phyloP scores from a whole-genome alignment of 2,329 filamentous ascomycete genomes.

The Verticillium dahliae region DNA sequence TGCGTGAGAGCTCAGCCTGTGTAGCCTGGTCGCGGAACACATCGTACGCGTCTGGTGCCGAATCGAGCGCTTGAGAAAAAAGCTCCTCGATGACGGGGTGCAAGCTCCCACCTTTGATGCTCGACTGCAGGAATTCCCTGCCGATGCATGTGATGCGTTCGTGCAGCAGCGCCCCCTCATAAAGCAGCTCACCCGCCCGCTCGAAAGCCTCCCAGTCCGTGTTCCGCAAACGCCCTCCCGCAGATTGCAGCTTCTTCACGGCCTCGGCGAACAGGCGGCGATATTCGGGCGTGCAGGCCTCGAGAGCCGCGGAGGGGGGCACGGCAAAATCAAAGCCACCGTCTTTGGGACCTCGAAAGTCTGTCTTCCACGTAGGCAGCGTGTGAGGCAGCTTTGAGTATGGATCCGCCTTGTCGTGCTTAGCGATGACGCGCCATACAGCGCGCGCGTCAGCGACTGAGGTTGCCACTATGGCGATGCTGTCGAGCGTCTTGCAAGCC shows the following conservation, averaged over 20 bases:
- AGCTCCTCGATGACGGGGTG: slow-evolving; percentile 32
- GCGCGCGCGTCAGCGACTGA: slow-evolving; percentile 38
- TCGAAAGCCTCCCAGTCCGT: slow-evolving; percentile 40
- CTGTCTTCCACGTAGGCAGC: slow-evolving; percentile 12
- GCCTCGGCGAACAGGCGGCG: slow-evolving; percentile 29
- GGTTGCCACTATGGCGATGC: slow-evolving; percentile 40
- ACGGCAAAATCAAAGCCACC: slow-evolving; percentile 42
- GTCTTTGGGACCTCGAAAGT: slow-evolving; percentile 12
- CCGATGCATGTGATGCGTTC: slow-evolving; percentile 30
- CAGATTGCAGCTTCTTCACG: slow-evolving; percentile 19
- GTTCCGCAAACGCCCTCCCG: slow-evolving; percentile 31
- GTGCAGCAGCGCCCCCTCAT: slow-evolving; percentile 39
- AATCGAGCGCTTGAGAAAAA: slow-evolving; percentile 35
- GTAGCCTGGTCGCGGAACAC: slow-evolving; percentile 40
- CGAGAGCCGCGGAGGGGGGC: slow-evolving; percentile 29
- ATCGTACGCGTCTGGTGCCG: slow-evolving; percentile 26
- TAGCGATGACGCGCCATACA: slow-evolving; percentile 37
- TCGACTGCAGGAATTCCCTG: slow-evolving; percentile 14
- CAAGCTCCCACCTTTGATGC: not conserved
- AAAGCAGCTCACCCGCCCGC: slow-evolving; percentile 41
- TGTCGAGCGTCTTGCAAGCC: slow-evolving; percentile 47
- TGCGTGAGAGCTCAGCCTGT: slow-evolving; percentile 25
- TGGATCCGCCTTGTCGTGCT: slow-evolving; percentile 25
- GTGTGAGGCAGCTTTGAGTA: slow-evolving; percentile 36
- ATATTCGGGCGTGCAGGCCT: slow-evolving; percentile 20